phyloP scores from a whole-genome alignment of 148 eudicot genomes.

The Silene latifolia region DNA sequence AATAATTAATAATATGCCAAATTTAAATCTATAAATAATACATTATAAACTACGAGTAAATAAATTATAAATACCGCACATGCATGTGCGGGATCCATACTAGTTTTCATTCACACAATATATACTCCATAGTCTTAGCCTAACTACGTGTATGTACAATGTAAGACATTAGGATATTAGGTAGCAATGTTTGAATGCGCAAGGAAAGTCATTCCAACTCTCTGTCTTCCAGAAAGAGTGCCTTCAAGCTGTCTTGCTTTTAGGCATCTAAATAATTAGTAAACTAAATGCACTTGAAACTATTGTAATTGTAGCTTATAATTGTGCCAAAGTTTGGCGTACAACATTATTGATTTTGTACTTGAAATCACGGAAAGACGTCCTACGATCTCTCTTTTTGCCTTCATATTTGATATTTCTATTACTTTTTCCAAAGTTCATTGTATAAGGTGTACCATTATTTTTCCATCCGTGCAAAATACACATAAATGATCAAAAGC shows the following conservation, averaged over 20 bases:
- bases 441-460: background rate
- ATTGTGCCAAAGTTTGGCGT: background rate
- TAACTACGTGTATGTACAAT: background rate
- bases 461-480: too few relatives aligned
- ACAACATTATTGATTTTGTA: conserved; percentile 2
- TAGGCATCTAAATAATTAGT: conserved; percentile 2
- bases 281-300: background rate
- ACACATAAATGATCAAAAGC: too few relatives aligned
- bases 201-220: too few relatives aligned
- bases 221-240: conserved; percentile 6
- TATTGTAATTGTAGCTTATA: background rate
- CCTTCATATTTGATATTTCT: background rate
- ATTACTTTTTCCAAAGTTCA: background rate
- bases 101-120: too few relatives aligned
- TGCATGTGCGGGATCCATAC: too few relatives aligned
- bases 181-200: background rate
- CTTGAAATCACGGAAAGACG: conserved; percentile 7
- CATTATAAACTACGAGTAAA: too few relatives aligned
- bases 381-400: background rate
- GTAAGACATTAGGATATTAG: background rate
- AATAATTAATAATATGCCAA: too few relatives aligned
- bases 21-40: too few relatives aligned
- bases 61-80: too few relatives aligned
- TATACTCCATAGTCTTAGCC: too few relatives aligned
- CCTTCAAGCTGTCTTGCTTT: conserved; percentile 14